Evolutionary conservation across 2,329 filamentous ascomycete genomes (phyloP).

Genomic region (Lasiodiplodia sp.): DNA sequence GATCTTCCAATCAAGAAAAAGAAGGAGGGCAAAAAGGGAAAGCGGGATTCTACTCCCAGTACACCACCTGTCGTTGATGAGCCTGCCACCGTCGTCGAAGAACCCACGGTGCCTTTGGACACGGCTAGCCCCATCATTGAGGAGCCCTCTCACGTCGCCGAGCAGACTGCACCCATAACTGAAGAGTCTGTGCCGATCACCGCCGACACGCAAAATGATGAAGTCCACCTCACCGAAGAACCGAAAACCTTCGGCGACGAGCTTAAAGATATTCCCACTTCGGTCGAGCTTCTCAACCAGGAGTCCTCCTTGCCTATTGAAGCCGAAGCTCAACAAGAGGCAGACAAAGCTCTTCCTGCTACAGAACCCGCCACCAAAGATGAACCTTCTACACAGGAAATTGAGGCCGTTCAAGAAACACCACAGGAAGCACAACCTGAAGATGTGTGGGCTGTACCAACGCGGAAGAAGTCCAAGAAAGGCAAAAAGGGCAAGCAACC

Average conservation of each 20-base stretch:
- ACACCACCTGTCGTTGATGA: neutral
- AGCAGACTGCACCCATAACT: neutral
- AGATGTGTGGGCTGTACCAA: neutral
- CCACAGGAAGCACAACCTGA: neutral
- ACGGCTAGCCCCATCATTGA: neutral
- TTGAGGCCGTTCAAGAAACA: neutral
- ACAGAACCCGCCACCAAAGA: neutral
- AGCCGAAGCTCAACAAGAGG: neutral
- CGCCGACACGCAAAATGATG: neutral
- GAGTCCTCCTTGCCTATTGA: neutral
- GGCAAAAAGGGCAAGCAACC: slow-evolving; percentile 37
- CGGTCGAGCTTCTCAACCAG: neutral
- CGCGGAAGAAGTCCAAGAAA: slow-evolving; percentile 40
- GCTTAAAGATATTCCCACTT: neutral
- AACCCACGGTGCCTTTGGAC: neutral
- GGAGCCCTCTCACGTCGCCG: neutral
- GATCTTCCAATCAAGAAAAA: slow-evolving; percentile 30
- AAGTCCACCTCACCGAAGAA: neutral
- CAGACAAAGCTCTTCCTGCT: neutral
- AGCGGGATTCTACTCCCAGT: slow-evolving; percentile 20
- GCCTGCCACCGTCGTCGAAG: neutral
- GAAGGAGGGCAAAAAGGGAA: slow-evolving; percentile 38
- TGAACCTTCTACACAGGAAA: neutral
- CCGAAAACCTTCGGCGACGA: neutral
- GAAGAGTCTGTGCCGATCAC: neutral